Evolutionary conservation across 2,329 filamentous ascomycete genomes (phyloP), one percentile per base, ranked within the genome.

Genomic region (Penicillium sp.): DNA sequence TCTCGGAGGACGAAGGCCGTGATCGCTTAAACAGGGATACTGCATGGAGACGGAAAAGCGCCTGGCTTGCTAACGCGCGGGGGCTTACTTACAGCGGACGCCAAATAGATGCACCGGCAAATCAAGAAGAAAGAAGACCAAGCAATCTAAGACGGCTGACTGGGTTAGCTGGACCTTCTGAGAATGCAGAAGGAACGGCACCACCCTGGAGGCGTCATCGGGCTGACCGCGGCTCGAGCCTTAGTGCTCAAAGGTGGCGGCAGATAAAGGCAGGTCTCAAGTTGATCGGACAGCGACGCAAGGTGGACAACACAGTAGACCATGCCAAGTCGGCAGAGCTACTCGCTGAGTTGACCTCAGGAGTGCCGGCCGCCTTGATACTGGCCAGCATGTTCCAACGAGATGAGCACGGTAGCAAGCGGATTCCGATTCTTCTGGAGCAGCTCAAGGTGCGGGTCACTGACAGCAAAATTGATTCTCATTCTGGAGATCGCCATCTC

Each of bases 321-420:
- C 89, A 93, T 64, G 84, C 87, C 63, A 98, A 97, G 68, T 97
- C 91, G 9, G 89, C 93, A 2, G 93, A 98, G 68, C 76, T 98
- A 40, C 91, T 98, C 80, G 93, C 93, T 1, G 93, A 98, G 69
- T 75, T 98, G 32, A 81, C 93, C 43, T 94, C 93, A 38, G 93
- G 88, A 47, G 88, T 90, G 1, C 93, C 93, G 3, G 93, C 93
- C 22, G 93, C 91, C 17, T 75, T 98, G 51, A 95, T 98, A 69
- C 75, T 98, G 45, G 93, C 93, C 7, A 96, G 90, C 64, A 96
- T 97, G 87, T 93, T 97, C 61, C 93, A 97, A 71, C 81, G 93
- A 50, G 93, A 98, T 61, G 93, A 98, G 69, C 88, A 96, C 61
- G 89, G 91, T 42, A 93, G 95, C 69, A 93, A 87, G 71, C 83